Evolutionary conservation across 2,329 filamentous ascomycete species (phyloP), one percentile per base, ranked within the genome.

Genomic region (Hortaea sp.): DNA sequence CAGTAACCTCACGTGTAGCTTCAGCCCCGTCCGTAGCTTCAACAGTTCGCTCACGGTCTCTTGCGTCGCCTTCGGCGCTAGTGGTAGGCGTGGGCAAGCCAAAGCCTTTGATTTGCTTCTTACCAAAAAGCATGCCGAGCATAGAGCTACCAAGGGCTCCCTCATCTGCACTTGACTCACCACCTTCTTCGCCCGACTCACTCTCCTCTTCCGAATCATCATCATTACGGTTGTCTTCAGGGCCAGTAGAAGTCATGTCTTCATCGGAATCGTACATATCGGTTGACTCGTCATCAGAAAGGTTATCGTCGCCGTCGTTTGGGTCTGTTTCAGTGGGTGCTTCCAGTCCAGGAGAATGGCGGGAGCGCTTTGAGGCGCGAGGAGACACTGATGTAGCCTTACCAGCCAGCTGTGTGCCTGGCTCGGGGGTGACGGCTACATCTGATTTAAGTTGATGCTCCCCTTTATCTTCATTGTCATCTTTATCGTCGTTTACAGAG

Each of bases 231-330:
- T 60, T 63, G 39, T 66, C 66, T 10, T 39, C 37, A 35, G 66
- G 65, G 35, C 55, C 57, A 28, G 57, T 57, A 49, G 55, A 59
- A 44, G 57, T 61, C 57, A 63, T 64, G 44, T 65, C 59, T 45
- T 66, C 63, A 39, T 64, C 62, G 42, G 58, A 61, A 45, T 63
- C 60, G 44, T 61, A 57, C 64, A 66, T 66, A 37, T 66, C 56
- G 6, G 53, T 58, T 2, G 65, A 68, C 42, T 66, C 66, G 45
- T 67, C 63, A 49, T 54, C 60, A 47, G 54, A 57, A 6, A 64
- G 59, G 10, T 60, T 61, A 29, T 64, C 60, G 32, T 69, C 66
- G 34, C 63, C 67, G 13, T 69, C 68, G 7, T 42, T 41, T 30
- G 38, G 39, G 28, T 34, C 45, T 12, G 31, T 28, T 4, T 41